These are phyloP conservation scores for Lactuca sativa DNA, from an alignment of 129 eudicot genomes.

Conservation along the genomic window DNA sequence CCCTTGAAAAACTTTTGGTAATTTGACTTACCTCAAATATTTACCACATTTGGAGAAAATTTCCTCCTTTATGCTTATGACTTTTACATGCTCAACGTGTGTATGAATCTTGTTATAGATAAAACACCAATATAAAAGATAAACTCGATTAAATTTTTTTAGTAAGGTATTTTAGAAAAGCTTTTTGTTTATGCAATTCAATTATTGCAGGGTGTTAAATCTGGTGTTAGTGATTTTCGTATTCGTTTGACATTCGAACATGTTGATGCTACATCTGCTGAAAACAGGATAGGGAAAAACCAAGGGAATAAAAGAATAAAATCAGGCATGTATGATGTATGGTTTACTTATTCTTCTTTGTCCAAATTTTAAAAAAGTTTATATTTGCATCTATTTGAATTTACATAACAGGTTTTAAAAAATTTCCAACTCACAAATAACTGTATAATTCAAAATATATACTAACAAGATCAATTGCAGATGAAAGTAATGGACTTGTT, in stretches of 20 bases:
- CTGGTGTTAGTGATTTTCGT: slow-evolving; percentile 59
- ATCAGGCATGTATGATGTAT: slow-evolving; percentile 52
- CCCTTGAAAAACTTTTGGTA: slow-evolving; percentile 75
- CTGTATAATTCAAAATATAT: too few species aligned
- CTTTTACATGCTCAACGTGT: slow-evolving; percentile 20
- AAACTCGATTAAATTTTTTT: slow-evolving; percentile 6
- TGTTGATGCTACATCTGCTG: slow-evolving; percentile 37
- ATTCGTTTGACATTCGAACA: slow-evolving; percentile 68
- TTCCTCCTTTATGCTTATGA: slow-evolving; percentile 1
- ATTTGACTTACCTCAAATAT: slow-evolving; percentile 21
- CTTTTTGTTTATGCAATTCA: slow-evolving; percentile 23
- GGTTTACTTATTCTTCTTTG: slow-evolving; percentile 3
- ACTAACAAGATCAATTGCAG: background rate
- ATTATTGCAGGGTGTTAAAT: slow-evolving; percentile 66
- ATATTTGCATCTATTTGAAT: background rate
- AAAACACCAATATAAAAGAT: background rate
- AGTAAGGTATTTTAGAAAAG: slow-evolving; percentile 10
- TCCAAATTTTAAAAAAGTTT: background rate
- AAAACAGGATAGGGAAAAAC: slow-evolving; percentile 35
- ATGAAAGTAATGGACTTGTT: slow-evolving; percentile 31
- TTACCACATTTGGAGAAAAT: background rate
- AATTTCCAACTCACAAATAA: too few species aligned
- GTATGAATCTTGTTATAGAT: slow-evolving; percentile 5
- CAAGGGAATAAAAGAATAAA: slow-evolving; percentile 69
- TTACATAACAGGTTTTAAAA: background rate